Base-by-base conservation (phyloP, 2,329 filamentous ascomycete genomes). In the Alternaria rosae region DNA sequence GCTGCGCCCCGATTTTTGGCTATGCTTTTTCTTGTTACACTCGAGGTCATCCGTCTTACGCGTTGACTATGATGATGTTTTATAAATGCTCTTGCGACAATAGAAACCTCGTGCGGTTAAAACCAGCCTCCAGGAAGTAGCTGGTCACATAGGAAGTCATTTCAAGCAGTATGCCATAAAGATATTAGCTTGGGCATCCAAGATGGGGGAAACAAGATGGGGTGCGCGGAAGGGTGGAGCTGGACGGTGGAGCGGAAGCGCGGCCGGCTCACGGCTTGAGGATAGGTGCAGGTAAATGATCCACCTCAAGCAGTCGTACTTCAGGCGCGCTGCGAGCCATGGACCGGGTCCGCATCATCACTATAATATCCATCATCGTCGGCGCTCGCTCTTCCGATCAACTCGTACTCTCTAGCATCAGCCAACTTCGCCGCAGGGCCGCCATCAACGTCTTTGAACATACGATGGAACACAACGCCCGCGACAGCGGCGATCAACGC, bases 391-490 rank as follows among this genome's bases (percentile, higher is more conserved):
- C 54, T 48, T 2, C 43, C 57, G 4, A 25, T 32, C 32, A 72
- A 42, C 45, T 70, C 70, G 11, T 67, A 66, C 51, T 71, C 74
- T 15, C 58, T 66, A 25, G 44, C 62, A 32, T 41, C 61, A 38
- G 56, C 55, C 10, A 67, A 53, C 7, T 21, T 26, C 15, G 30
- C 57, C 13, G 15, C 17, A 2, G 44, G 45, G 9, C 51, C 50
- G 6, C 60, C 56, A 32, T 68, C 68, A 17, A 70, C 13, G 13
- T 47, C 35, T 21, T 26, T 64, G 78, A 85, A 87, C 48, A 81
- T 68, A 30, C 80, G 26, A 76, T 82, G 89, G 78, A 91, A 90
- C 57, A 85, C 64, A 28, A 81, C 78, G 21, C 86, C 86, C 4
- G 83, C 80, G 2, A 81, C 26, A 55, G 83, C 82, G 1, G 85